Evolutionary conservation across 177 flowering plant species (phyloP), one percentile per base, ranked within the genome.

Genomic region (Tripterygium wilfordii): DNA sequence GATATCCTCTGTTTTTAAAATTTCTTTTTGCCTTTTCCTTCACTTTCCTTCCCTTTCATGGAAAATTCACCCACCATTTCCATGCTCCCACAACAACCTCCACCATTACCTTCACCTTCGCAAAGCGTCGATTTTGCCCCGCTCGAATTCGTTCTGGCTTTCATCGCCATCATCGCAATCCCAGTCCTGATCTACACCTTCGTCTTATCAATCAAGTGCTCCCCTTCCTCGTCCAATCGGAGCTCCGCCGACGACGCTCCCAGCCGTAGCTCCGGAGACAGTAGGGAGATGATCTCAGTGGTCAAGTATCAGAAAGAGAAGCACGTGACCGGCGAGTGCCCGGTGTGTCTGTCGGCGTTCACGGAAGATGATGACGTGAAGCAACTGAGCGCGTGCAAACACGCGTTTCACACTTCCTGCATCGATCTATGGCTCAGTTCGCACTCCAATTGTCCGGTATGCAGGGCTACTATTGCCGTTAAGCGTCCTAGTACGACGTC

Each of bases 341-440:
- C 78, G n/a, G 81, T 76, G 37, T 76, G 81, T 23, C 36, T 76
- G 45, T 69, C 78, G 8, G 57, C 18, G 47, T 72, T 71, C 31
- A 55, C 43, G 4, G 77, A 72, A 1, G 75, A 72, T 1, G 80
- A 75, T 33, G 70, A 56, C 16, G 25, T 76, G 20, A 39, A 49
- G 53, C 64, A 43, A 30, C 44, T 76, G 41, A 52, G 54, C 23
- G 23, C 21, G 18, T 76, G 81, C 30, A 69, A 67, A 42, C 81
- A 76, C 54, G 22, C 64, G 0, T 76, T 76, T 45, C 81, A 76
- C 48, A 67, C 54, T 15, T 10, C 51, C 26, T 76, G 81, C 43
- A 65, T 76, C 5, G 60, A 66, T 20, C 5, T 25, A 59, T 75
- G 80, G 80, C 69, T 75, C 4, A 17, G 8, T 3, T 50, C 65